Base-by-base conservation (phyloP, 441 rosid species). In the Adansonia gregorii region DNA sequence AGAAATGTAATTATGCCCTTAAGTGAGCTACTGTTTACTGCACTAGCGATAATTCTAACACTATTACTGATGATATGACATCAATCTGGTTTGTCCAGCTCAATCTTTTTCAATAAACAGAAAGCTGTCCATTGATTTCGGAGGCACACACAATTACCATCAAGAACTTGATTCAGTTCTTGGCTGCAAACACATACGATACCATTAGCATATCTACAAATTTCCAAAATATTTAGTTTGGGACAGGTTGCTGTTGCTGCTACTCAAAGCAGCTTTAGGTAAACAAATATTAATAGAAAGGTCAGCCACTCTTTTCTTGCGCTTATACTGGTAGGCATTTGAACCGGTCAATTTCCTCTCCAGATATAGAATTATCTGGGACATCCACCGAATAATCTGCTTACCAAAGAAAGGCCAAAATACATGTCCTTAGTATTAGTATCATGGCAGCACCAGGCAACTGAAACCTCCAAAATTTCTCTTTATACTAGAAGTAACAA, bases 401-500 rank as follows among this genome's bases (percentile, higher is more conserved):
- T 19, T 67, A 67, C 54, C 7, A 35, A 64, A 19, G 35, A 3
- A 67, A 45, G 31, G 27, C n/a, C n/a, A 9, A 19, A 43, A 45
- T 10, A 67, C 54, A 8, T 9, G 8, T 43, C 31, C n/a, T 19
- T 67, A 11, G 52, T 17, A 3, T n/a, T 19, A 45, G 35, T 45
- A 67, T 9, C 35, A 45, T 19, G 24, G 6, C 8, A 0, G 35
- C 12, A 49, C 41, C 17, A 68, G 73, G 49, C 20, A 24, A 49
- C 2, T 19, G 54, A 45, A 67, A 67, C 52, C 54, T 67, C 72
- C 31, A 67, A 67, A n/a, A 8, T 66, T 19, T 45, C 54, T 19
- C 54, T 46, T 46, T 46, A 20, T 22, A 41, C 70, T 19, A 46
- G 46, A 67, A 46, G 55, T 11, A 45, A 45, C 39, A 45, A 67